Conservation (phyloP, 768 basidiomycete species). For the Pholiota molesta region DNA sequence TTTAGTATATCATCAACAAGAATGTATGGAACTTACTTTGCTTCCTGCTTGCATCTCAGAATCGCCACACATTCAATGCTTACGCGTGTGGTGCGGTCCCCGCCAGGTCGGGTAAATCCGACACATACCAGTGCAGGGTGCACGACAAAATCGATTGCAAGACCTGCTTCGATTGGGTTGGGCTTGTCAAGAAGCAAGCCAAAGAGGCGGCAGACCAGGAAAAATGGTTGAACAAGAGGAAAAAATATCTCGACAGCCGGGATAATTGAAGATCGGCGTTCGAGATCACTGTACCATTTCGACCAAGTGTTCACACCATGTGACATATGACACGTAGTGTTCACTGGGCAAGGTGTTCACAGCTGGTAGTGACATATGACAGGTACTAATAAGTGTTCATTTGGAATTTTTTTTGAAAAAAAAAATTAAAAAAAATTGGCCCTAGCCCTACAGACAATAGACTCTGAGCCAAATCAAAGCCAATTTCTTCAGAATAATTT, state of each 20-base stretch:
- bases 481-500: no score
- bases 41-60: conserved; percentile 10
- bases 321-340: no score
- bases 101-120: conserved; percentile 6
- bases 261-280: not conserved
- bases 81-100: conserved; percentile 24
- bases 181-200: conserved; percentile 29
- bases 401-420: no score
- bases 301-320: no score
- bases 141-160: conserved; percentile 33
- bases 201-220: conserved; percentile 23
- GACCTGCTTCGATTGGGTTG: conserved; percentile 39
- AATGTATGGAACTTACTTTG: not conserved
- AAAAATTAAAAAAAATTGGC: no score
- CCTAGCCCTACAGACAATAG: no score
- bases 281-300: no score
- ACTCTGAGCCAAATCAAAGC: no score
- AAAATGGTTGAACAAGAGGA: conserved; percentile 26
- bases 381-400: no score
- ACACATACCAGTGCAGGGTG: conserved; percentile 27
- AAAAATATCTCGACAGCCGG: not conserved
- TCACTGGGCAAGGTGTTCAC: no score
- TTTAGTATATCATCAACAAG: not conserved
- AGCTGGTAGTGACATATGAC: no score
- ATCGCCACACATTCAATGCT: conserved; percentile 24